Conservation (phyloP, 1,284 basidiomycete genomes). For the Stereum hirsutum region DNA sequence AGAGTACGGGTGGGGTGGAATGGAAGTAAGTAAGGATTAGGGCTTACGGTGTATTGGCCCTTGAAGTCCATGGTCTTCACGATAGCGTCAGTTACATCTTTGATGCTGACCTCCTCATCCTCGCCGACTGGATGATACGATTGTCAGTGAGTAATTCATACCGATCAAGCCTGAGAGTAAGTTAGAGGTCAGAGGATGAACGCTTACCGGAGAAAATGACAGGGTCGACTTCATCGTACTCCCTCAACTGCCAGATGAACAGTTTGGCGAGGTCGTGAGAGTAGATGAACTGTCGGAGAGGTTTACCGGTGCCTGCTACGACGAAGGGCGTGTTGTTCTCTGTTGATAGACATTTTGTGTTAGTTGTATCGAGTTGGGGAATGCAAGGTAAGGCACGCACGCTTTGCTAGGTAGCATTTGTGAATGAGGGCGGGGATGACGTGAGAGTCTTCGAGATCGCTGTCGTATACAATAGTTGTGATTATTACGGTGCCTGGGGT, state of each 20-base stretch:
- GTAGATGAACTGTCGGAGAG: conserved; percentile 89
- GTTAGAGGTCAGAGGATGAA: neutral
- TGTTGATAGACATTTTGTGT: conserved; percentile 21
- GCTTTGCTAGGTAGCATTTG: conserved; percentile 82
- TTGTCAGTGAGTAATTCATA: neutral
- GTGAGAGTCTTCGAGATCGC: conserved; percentile 81
- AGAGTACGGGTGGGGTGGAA: too few species aligned
- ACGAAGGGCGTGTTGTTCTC: conserved; percentile 78
- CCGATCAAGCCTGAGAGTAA: conserved; percentile 1
- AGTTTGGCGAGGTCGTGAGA: conserved; percentile 88
- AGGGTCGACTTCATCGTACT: conserved; percentile 85
- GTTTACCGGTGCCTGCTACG: conserved; percentile 80
- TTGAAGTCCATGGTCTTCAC: conserved; percentile 71
- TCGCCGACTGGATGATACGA: conserved; percentile 55
- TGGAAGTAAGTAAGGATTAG: too few species aligned
- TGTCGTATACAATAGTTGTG: conserved; percentile 21
- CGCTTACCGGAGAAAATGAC: conserved; percentile 73
- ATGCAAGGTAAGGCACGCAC: conserved; percentile 28
- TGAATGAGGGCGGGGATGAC: conserved; percentile 88
- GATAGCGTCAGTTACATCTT: conserved; percentile 75
- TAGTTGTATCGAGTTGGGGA: conserved; percentile 1
- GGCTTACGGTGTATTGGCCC: conserved; percentile 57
- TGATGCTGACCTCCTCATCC: conserved; percentile 85
- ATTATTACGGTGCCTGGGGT: conserved; percentile 4
- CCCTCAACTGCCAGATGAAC: conserved; percentile 85